Evolutionary conservation across 768 basidiomycete genomes (phyloP), one percentile per base, ranked within the genome.

Genomic region (Xerocomellus amylosporus): DNA sequence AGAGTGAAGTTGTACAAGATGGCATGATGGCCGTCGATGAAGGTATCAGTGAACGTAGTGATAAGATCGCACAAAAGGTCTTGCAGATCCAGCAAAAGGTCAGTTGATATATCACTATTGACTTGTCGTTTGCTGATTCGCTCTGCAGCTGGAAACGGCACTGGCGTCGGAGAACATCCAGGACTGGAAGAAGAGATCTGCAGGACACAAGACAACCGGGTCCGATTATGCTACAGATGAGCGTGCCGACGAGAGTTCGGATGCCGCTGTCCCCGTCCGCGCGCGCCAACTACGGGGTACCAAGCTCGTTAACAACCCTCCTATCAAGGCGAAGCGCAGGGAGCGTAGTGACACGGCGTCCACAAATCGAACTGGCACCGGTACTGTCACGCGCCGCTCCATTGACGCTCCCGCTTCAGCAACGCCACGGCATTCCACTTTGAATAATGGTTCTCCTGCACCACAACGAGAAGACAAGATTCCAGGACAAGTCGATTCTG

Each of bases 1-100:
- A 81, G 38, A 73, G 78, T 33, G 89, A 87, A 58, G 66, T 71
- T 37, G 78, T 78, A 43, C 88, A 88, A 59, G 88, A 90, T 65
- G 86, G 85, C 22, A 91, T 93, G 86, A 79, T 75, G 53, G 90
- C 89, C n/a, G 88, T 91, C 15, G 91, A 93, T 60, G 86, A 90
- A 68, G 86, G 86, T 42, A 91, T 94, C 68, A 88, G 83, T 59
- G 79, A 86, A 65, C 86, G 86, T 68, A 93, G 88, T 59, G 93
- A 95, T 62, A 85, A 82, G 65, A 94, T 97, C 51, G 87, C 90
- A 24, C 84, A 89, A 68, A 92, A 93, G 70, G 89, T 97, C 43
- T 65, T 88, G 45, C 84, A 88, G 70, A 95, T 97, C 54, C 93
- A 96, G 73, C 85, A 89, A 59, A 96, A 95, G 83, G 93, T 93